These are phyloP conservation scores for Carex myosuroides DNA, from an alignment of 176 grass and related monocot species.

Conservation along the genomic window DNA sequence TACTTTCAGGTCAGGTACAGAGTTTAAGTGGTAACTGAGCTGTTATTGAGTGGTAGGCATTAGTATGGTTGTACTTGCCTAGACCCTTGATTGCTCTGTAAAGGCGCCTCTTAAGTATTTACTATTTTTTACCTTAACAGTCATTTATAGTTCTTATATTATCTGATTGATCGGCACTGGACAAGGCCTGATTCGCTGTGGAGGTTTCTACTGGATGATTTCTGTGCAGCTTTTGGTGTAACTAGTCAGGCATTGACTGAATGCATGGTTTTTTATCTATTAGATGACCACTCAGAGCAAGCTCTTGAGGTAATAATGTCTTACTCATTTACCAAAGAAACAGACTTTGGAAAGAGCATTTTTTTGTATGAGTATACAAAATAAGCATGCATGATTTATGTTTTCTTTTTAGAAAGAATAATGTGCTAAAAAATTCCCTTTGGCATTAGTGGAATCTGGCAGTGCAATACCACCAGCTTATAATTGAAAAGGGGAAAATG, in stretches of 20 bases:
- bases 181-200: constrained; percentile 64
- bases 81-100: not conserved
- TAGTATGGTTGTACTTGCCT: not conserved
- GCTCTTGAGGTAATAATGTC: constrained; percentile 77
- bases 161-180: constrained; percentile 96
- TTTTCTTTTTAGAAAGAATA: not conserved
- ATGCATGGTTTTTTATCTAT: constrained; percentile 73
- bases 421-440: not conserved
- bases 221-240: constrained; percentile 68
- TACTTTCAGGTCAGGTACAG: not conserved
- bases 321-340: constrained; percentile 15
- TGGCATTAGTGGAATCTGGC: not conserved
- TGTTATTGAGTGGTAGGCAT: not conserved
- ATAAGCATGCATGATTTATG: not conserved
- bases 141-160: constrained; percentile 69
- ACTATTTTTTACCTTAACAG: constrained; percentile 38
- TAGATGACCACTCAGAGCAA: constrained; percentile 65
- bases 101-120: constrained; percentile 1
- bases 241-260: constrained; percentile 48
- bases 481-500: not conserved
- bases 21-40: not conserved
- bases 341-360: not conserved
- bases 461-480: not conserved
- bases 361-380: not conserved
- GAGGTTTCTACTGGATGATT: constrained; percentile 86